Evolutionary conservation across 208 protist genomes (phyloP), one percentile per base, ranked within the genome.

Genomic region (Blechomonas ayalai): DNA sequence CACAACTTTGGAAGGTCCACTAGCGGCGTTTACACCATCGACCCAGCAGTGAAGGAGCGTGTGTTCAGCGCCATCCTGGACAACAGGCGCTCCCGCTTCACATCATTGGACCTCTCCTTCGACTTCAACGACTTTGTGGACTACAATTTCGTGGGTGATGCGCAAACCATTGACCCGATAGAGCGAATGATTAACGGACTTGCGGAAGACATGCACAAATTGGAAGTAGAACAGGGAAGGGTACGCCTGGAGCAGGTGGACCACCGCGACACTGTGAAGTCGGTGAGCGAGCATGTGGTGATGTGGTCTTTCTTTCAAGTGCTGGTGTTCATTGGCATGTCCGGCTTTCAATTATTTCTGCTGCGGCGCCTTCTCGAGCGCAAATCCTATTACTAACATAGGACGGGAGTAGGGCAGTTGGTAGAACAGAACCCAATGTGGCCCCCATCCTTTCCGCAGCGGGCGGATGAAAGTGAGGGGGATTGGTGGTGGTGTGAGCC

Each of bases 361-460:
- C 60, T 94, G 22, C 79, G 82, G 56, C 62, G 85, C 13, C 86
- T 91, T 32, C 42, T 94, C 29, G 82, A 94, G 59, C 52, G 60
- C 23, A 80, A 79, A 58, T 70, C 82, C 34, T 80, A 73, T 49
- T 29, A 88, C 10, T 93, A 65, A 42, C n/a, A 4, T 18, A 27
- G 9, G 9, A 47, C 24, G 48, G 40, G 35, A 8, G 40, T 41
- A 5, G 28, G 22, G 44, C 4, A 31, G 9, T 29, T 8, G 36
- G 22, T 28, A 31, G 12, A 20, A 55, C 43, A 40, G 22, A 42
- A 56, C 2, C 4, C 38, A 19, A 54, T 28, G 24, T 59, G 15
- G 41, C 22, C n/a, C n/a, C n/a, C n/a, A n/a, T n/a, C n/a, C n/a
- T n/a, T n/a, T n/a, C n/a, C n/a, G n/a, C n/a, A n/a, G n/a, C n/a